A percentile compares a stretch with the other conserved stretches of the same genome.
Evolutionary conservation across 495 filamentous ascomycete genomes (phyloP).

Genomic region (Sordaria brevicollis): DNA sequence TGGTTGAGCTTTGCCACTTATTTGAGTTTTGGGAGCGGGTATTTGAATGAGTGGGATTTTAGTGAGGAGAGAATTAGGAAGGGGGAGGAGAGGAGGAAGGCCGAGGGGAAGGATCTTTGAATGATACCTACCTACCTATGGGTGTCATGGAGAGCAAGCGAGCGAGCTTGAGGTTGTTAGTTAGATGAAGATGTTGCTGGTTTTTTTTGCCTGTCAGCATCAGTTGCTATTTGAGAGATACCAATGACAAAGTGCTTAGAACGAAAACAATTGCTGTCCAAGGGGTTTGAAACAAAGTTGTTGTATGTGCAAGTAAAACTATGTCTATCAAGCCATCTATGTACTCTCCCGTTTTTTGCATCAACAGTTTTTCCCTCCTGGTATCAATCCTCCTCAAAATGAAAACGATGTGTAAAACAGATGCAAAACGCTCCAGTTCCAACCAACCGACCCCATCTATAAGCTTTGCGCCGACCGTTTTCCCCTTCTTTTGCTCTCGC

Average conservation of each 20-base stretch:
- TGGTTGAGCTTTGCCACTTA: constrained; percentile 86
- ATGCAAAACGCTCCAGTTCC: not conserved
- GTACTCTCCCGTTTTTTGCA: not conserved
- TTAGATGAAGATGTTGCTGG: not conserved
- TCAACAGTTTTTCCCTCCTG: not conserved
- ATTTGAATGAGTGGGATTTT: constrained; percentile 65
- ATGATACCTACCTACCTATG: too few relatives aligned
- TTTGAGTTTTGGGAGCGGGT: constrained; percentile 57
- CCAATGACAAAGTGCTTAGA: not conserved
- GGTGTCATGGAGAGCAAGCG: not conserved
- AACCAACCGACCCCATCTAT: not conserved
- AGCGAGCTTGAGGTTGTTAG: not conserved
- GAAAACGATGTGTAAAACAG: not conserved
- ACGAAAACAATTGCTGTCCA: not conserved
- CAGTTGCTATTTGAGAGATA: not conserved
- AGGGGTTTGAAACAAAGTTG: not conserved
- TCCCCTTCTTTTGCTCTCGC: not conserved
- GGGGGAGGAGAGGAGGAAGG: not conserved
- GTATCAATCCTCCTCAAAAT: not conserved
- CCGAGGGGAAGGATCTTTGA: not conserved
- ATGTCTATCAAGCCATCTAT: not conserved
- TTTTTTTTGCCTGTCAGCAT: too few relatives aligned
- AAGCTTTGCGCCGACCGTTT: not conserved
- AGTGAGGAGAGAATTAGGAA: not conserved
- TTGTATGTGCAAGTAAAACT: not conserved